phyloP scores from a whole-genome alignment of 352 stramenopile species.

The Globisporangium emineosum region DNA sequence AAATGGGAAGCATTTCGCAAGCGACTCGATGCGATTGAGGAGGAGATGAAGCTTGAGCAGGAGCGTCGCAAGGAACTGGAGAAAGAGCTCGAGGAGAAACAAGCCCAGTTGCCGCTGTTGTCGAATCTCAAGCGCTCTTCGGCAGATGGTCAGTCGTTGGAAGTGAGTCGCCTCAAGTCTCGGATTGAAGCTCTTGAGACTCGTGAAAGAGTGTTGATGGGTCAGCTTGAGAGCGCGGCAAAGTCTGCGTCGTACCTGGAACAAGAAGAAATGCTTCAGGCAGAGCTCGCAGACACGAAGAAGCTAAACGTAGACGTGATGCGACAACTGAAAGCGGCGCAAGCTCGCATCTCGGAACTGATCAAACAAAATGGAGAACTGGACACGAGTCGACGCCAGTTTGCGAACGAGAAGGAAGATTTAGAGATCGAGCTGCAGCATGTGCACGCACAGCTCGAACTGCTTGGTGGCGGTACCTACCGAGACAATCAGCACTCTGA shows the following conservation, averaged over 20 bases:
- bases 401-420: conserved; percentile 48
- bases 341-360: conserved; percentile 41
- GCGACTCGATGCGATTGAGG: conserved; percentile 62
- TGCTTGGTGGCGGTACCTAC: conserved; percentile 4
- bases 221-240: conserved; percentile 39
- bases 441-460: conserved; percentile 29
- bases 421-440: conserved; percentile 63
- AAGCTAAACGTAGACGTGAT: conserved; percentile 48
- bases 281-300: conserved; percentile 33
- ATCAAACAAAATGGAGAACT: conserved; percentile 39
- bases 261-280: conserved; percentile 23
- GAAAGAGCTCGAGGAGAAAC: conserved; percentile 58
- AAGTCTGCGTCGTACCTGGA: conserved; percentile 27
- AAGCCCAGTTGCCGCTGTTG: conserved; percentile 28
- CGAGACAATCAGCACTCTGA: conserved; percentile 19
- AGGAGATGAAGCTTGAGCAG: conserved; percentile 54
- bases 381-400: conserved; percentile 41
- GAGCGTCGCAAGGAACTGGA: conserved; percentile 52
- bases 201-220: conserved; percentile 60
- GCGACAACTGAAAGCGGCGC: conserved; percentile 38
- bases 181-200: conserved; percentile 66
- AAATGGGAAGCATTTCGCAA: conserved; percentile 74
- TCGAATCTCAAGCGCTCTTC: conserved; percentile 12
- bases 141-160: conserved; percentile 22
- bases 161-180: conserved; percentile 44